Evolutionary conservation across 495 filamentous ascomycete genomes (phyloP).

Genomic region (Xylaria scruposa): DNA sequence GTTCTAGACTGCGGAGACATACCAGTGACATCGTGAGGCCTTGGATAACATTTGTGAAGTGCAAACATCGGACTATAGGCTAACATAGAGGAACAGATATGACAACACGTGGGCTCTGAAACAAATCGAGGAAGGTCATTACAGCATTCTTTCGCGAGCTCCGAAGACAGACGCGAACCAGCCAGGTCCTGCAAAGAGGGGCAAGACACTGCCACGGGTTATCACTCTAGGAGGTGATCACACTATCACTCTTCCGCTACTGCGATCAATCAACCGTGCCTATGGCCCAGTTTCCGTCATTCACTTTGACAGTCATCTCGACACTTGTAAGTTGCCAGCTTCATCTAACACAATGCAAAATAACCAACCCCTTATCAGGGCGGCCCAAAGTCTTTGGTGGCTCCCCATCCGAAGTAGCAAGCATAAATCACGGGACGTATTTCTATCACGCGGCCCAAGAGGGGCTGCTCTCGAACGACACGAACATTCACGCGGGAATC

Average conservation of each 20-base stretch:
- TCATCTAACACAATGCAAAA: conserved; percentile 30
- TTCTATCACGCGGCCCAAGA: conserved; percentile 84
- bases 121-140: conserved; percentile 78
- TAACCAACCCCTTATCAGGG: conserved; percentile 57
- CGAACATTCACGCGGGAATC: conserved; percentile 77
- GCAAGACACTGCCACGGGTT: conserved; percentile 63
- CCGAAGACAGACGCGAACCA: conserved; percentile 57
- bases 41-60: background rate
- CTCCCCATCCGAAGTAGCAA: conserved; percentile 63
- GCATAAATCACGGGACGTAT: conserved; percentile 85
- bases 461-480: conserved; percentile 74
- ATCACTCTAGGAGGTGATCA: conserved; percentile 87
- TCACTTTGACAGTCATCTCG: conserved; percentile 84
- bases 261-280: conserved; percentile 77
- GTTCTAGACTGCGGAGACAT: conserved; percentile 88
- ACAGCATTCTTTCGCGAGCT: conserved; percentile 55
- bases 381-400: conserved; percentile 66
- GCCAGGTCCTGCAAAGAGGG: conserved; percentile 55
- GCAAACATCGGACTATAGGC: background rate
- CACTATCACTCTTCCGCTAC: conserved; percentile 78
- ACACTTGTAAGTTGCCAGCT: conserved; percentile 75
- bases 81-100: conserved; percentile 40
- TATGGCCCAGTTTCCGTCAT: conserved; percentile 83
- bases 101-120: conserved; percentile 80
- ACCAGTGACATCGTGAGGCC: conserved; percentile 71